Evolutionary conservation across 139 green algal genomes (phyloP).

Genomic region (Chlorella sp.): DNA sequence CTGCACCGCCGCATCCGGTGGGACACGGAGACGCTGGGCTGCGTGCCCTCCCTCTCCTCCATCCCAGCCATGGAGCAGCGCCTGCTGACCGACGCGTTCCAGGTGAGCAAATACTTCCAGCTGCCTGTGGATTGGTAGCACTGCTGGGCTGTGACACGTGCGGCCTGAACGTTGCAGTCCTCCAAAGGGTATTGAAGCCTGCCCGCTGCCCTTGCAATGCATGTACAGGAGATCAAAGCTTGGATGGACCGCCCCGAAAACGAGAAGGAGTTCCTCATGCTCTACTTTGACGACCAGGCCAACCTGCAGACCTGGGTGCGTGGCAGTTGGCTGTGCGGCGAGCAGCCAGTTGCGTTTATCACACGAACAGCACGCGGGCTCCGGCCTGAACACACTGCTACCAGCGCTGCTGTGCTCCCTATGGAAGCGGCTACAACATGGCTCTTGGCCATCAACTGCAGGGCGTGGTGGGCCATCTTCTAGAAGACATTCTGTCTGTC

Average conservation of each 20-base stretch:
- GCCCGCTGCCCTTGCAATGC: too few relatives aligned
- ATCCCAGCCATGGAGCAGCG: constrained; percentile 74
- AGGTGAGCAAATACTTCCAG: constrained; percentile 16
- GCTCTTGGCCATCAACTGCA: too few relatives aligned
- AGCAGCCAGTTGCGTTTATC: neutral
- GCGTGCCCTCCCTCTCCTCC: constrained; percentile 69
- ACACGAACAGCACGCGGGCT: too few relatives aligned
- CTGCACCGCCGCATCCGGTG: constrained; percentile 60
- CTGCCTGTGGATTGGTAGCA: neutral
- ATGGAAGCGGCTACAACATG: too few relatives aligned
- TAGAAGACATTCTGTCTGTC: constrained; percentile 42
- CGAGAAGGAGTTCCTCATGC: constrained; percentile 61
- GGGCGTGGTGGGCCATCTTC: constrained; percentile 48
- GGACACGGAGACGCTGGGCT: constrained; percentile 87
- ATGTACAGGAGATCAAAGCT: constrained; percentile 49
- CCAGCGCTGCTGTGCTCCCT: too few relatives aligned
- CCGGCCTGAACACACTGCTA: too few relatives aligned
- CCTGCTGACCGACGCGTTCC: constrained; percentile 55
- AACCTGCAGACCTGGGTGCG: constrained; percentile 65
- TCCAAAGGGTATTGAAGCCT: too few relatives aligned
- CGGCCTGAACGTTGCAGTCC: neutral
- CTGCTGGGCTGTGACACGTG: neutral
- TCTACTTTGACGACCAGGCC: constrained; percentile 76
- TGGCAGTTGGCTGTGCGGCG: neutral
- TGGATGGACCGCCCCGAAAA: constrained; percentile 63